A percentile compares a stretch with the other conserved stretches of the same genome.
These are phyloP conservation scores for Inonotus obliquus DNA, from an alignment of 1,284 basidiomycete species.

Conservation along the genomic window DNA sequence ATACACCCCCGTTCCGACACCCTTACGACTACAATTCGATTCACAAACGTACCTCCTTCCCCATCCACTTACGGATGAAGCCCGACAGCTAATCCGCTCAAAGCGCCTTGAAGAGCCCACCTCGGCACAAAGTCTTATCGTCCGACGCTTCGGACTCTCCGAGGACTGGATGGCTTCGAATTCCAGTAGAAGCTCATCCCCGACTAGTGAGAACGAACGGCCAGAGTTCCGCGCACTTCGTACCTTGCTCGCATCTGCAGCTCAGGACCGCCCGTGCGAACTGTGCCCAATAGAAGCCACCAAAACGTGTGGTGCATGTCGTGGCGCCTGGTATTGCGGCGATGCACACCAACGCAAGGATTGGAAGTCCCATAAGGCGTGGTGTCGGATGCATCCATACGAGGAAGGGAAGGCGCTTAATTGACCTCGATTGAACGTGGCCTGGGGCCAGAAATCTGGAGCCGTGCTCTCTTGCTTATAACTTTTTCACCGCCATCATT, in stretches of 20 bases:
- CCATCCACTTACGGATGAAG: constrained; percentile 15
- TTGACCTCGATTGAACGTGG: neutral
- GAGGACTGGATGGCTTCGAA: constrained; percentile 14
- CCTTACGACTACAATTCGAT: constrained; percentile 15
- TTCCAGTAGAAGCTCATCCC: neutral
- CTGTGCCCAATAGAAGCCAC: constrained; percentile 9
- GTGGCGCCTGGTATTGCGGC: constrained; percentile 17
- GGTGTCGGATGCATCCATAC: constrained; percentile 14
- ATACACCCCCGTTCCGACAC: constrained; percentile 14
- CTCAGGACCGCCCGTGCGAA: constrained; percentile 13
- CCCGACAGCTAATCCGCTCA: constrained; percentile 15
- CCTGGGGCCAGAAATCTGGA: neutral
- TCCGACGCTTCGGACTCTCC: constrained; percentile 10
- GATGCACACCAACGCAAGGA: constrained; percentile 16
- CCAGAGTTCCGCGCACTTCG: constrained; percentile 7
- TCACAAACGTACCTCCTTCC: constrained; percentile 8
- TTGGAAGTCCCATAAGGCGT: constrained; percentile 15
- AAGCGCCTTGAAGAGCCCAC: constrained; percentile 14
- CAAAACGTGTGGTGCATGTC: constrained; percentile 16
- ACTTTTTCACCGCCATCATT: neutral
- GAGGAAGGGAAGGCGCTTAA: neutral
- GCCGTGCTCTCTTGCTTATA: neutral
- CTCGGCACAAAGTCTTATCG: constrained; percentile 4
- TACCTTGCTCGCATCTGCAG: constrained; percentile 7
- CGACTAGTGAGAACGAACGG: neutral